phyloP scores from a whole-genome alignment of 768 basidiomycete genomes.

The Harrya chromipes region DNA sequence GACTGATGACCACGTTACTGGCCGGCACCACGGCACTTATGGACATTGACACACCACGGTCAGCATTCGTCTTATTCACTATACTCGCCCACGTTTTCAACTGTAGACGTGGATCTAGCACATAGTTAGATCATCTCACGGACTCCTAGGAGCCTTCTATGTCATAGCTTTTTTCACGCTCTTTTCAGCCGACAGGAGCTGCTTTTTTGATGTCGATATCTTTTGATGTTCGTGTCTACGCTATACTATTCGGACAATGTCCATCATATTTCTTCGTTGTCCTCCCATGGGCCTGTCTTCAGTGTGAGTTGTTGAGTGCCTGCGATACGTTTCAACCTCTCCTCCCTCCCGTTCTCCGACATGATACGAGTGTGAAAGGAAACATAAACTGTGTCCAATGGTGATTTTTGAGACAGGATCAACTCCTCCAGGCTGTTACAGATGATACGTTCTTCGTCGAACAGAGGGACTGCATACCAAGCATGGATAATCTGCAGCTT shows the following conservation, averaged over 20 bases:
- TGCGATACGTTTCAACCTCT: constrained; percentile 29
- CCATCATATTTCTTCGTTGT: constrained; percentile 12
- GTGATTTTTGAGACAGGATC: constrained; percentile 7
- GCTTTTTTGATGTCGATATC: background rate
- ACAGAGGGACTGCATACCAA: constrained; percentile 29
- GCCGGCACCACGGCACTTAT: constrained; percentile 45
- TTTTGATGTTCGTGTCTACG: background rate
- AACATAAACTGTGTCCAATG: constrained; percentile 9
- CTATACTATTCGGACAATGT: background rate
- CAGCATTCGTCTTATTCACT: background rate
- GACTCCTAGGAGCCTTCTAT: constrained; percentile 9
- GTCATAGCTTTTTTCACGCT: background rate
- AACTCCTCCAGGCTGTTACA: constrained; percentile 31
- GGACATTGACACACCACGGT: constrained; percentile 7
- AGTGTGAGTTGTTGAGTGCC: constrained; percentile 15
- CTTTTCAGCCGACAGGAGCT: background rate
- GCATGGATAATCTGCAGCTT: constrained; percentile 37
- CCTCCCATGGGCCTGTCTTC: constrained; percentile 31
- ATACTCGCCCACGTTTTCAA: background rate
- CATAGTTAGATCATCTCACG: background rate
- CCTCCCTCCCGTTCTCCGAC: constrained; percentile 21
- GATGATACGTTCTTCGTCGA: constrained; percentile 31
- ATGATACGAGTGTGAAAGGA: constrained; percentile 19
- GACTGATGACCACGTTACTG: constrained; percentile 29
- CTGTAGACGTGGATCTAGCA: constrained; percentile 1